Percentiles rank a stretch among this genome's conserved stretches.
phyloP scores from a whole-genome alignment of 306 rosid genomes.

The Sicyos edulis region DNA sequence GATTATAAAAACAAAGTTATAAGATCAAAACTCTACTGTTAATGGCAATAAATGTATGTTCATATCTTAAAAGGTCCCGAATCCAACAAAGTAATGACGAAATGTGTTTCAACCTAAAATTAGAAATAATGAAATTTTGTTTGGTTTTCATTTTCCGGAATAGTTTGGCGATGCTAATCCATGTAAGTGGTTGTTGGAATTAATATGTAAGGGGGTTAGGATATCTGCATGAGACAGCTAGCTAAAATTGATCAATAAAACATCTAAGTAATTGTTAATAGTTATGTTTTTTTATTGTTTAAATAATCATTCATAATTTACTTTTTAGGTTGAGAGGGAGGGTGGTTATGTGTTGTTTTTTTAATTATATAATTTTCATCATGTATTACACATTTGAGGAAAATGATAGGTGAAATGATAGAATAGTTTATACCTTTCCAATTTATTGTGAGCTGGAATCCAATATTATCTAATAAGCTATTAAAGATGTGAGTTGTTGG shows the following conservation, averaged over 20 bases:
- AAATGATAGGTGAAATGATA: too few relatives aligned
- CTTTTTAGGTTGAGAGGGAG: too few relatives aligned
- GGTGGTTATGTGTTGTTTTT: too few relatives aligned
- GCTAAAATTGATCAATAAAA: background rate
- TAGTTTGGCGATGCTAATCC: conserved; percentile 10
- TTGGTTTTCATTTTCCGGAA: conserved; percentile 9
- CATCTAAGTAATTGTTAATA: background rate
- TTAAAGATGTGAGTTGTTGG: too few relatives aligned
- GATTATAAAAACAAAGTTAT: too few relatives aligned
- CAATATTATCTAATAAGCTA: too few relatives aligned
- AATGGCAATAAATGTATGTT: too few relatives aligned
- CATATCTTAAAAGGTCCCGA: too few relatives aligned
- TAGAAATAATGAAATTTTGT: background rate
- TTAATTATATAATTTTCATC: background rate
- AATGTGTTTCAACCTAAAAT: background rate
- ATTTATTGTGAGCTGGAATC: too few relatives aligned
- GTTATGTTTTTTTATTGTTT: background rate
- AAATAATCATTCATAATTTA: background rate
- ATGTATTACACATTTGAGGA: background rate
- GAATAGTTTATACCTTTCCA: too few relatives aligned
- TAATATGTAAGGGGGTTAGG: background rate
- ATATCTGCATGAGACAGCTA: conserved; percentile 14
- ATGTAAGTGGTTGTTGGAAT: conserved; percentile 10
- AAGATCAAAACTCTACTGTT: too few relatives aligned
- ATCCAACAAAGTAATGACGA: too few relatives aligned